These are phyloP conservation scores for Penicillium odoratum DNA, from an alignment of 495 filamentous ascomycete species.

Conservation along the genomic window DNA sequence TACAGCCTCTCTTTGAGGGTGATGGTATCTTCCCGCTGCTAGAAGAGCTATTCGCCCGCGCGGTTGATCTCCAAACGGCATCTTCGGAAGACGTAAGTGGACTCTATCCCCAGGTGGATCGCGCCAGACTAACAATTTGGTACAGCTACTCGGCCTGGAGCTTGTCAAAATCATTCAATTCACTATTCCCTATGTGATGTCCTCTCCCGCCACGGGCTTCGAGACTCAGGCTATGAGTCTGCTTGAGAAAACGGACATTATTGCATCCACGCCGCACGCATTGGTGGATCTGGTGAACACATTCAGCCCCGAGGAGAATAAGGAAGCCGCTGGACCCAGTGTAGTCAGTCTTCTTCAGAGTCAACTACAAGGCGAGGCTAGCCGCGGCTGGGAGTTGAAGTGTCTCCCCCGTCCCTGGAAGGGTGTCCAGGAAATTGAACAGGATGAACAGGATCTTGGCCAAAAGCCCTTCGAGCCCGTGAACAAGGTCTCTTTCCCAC, in stretches of 20 bases:
- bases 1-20: constrained; percentile 76
- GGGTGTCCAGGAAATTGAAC: constrained; percentile 46
- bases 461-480: constrained; percentile 46
- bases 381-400: constrained; percentile 67
- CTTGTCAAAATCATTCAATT: constrained; percentile 94
- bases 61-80: constrained; percentile 85
- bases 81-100: constrained; percentile 82
- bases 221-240: constrained; percentile 69
- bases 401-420: constrained; percentile 87
- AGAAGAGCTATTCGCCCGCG: constrained; percentile 79
- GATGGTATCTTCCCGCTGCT: constrained; percentile 85
- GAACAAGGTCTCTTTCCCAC: constrained; percentile 72
- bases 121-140: constrained; percentile 21
- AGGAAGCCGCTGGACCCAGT: constrained; percentile 58
- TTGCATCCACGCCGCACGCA: constrained; percentile 78
- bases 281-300: constrained; percentile 83
- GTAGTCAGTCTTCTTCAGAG: constrained; percentile 81
- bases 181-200: constrained; percentile 88
- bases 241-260: constrained; percentile 91
- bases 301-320: constrained; percentile 61
- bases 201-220: constrained; percentile 62
- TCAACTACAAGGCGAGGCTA: constrained; percentile 74
- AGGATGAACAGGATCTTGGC: constrained; percentile 37
- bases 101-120: neutral
- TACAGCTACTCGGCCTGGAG: constrained; percentile 68